These are phyloP conservation scores for Tremella yokohamensis DNA, from an alignment of 768 basidiomycete species.

Conservation along the genomic window DNA sequence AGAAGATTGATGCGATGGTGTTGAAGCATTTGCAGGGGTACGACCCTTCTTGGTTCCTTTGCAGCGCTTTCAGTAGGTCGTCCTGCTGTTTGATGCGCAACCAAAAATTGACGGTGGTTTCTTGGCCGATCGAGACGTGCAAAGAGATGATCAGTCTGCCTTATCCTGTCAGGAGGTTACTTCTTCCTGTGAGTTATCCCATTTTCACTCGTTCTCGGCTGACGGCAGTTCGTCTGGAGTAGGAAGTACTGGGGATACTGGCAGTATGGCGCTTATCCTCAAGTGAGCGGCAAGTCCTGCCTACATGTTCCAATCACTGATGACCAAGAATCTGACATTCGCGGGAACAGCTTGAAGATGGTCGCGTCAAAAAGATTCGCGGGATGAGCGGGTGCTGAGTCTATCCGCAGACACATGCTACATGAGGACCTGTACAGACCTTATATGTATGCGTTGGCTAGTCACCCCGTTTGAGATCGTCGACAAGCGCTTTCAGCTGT, in stretches of 20 bases:
- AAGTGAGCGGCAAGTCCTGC: slow-evolving; percentile 13
- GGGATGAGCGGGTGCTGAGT: not conserved
- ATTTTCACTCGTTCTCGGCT: not conserved
- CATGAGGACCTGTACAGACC: not conserved
- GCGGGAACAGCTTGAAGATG: not conserved
- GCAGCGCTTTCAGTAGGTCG: slow-evolving; percentile 16
- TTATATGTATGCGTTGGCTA: slow-evolving; percentile 2
- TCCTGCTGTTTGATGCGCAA: not conserved
- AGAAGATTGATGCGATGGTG: slow-evolving; percentile 9
- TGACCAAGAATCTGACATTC: not conserved
- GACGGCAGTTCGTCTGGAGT: slow-evolving; percentile 16
- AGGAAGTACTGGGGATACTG: slow-evolving; percentile 18
- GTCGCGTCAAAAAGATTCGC: too few relatives aligned
- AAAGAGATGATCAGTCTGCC: slow-evolving; percentile 17
- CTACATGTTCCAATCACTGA: not conserved
- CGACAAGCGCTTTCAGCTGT: slow-evolving; percentile 62
- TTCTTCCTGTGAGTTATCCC: slow-evolving; percentile 18
- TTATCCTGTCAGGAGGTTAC: slow-evolving; percentile 13
- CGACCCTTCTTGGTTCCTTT: slow-evolving; percentile 25
- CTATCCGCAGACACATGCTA: not conserved
- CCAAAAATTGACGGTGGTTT: slow-evolving; percentile 1
- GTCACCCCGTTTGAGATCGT: slow-evolving; percentile 57
- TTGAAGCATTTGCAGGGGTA: slow-evolving; percentile 9
- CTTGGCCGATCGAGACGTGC: not conserved
- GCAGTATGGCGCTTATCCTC: slow-evolving; percentile 16